Evolutionary conservation across 1,139 yeast genomes (phyloP), one percentile per base, ranked within the genome.

Genomic region (Taiozyma sp.): DNA sequence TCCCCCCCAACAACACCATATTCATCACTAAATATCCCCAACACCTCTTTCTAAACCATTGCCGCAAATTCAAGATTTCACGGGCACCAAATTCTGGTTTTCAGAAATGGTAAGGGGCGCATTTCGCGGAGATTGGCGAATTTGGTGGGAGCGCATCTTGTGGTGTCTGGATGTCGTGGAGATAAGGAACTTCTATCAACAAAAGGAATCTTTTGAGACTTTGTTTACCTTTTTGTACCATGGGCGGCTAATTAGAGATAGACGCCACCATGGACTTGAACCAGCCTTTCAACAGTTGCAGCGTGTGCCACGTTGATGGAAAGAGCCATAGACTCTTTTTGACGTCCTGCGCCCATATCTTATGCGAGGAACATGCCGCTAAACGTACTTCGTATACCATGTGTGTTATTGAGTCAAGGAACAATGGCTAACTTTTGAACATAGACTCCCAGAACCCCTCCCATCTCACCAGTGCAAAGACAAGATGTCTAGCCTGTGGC

Each of bases 321-420:
- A 45, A 50, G 11, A 43, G 29, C 3, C 45, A 39, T 1, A 47
- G 46, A 11, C 53, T 65, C 26, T 56, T 48, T 26, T 52, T 66
- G 47, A 65, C 68, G 1, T 64, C 68, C 2, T 66, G 68, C 52
- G 68, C 68, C 16, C 68, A 64, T 44, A 55, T 65, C 7, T 51
- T 62, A n/a, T 66, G 69, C 44, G 50, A 45, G 16, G 56, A 55
- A 1, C 67, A 65, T 53, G 51, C 63, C 13, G 22, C 52, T 32
- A 53, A 59, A 44, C 48, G 60, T 55, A 47, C 13, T 37, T 19
- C 2, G 41, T 6, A 21, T 10, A 16, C 22, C 24, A 14, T 16
- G 1, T 35, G 22, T 37, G 22, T 37, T 37, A 19, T 14, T 2
- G 35, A 1, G 14, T 6, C 19, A 32, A 32, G 35, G 4, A 37